Evolutionary conservation across 345 rosid species (phyloP).

Genomic region (Populus davidiana): DNA sequence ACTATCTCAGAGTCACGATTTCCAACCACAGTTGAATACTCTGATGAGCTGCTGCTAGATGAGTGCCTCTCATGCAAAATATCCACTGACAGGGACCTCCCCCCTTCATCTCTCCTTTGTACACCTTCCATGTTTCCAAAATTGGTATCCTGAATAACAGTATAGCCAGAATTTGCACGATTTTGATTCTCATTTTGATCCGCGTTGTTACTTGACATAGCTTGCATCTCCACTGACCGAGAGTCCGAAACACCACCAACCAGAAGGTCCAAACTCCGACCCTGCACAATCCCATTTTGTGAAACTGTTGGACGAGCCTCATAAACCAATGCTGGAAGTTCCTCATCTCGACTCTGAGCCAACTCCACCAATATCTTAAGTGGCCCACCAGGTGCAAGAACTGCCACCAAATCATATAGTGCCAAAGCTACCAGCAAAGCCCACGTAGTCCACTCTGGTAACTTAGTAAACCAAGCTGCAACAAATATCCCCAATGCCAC

Average conservation of each 20-base stretch:
- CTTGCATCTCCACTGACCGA: slow-evolving; percentile 76
- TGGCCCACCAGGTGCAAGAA: slow-evolving; percentile 95
- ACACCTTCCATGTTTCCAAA: slow-evolving; percentile 32
- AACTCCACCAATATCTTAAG: slow-evolving; percentile 87
- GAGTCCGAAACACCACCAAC: slow-evolving; percentile 64
- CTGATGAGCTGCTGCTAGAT: slow-evolving; percentile 47
- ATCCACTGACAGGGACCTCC: slow-evolving; percentile 48
- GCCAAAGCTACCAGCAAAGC: slow-evolving; percentile 80
- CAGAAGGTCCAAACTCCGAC: slow-evolving; percentile 52
- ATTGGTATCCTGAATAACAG: slow-evolving; percentile 26
- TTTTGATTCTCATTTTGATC: slow-evolving; percentile 30
- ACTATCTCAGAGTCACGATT: slow-evolving; percentile 39
- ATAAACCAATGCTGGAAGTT: slow-evolving; percentile 90
- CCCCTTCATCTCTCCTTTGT: slow-evolving; percentile 41
- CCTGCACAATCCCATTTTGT: slow-evolving; percentile 34
- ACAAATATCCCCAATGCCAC: slow-evolving; percentile 78
- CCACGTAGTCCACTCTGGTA: slow-evolving; percentile 99
- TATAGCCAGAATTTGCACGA: slow-evolving; percentile 25
- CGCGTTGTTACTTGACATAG: slow-evolving; percentile 35
- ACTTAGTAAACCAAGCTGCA: slow-evolving; percentile 90
- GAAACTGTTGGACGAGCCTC: slow-evolving; percentile 88
- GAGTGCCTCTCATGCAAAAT: slow-evolving; percentile 37
- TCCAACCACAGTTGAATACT: slow-evolving; percentile 45
- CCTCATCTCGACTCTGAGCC: slow-evolving; percentile 85
- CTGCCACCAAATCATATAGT: slow-evolving; percentile 84